Evolutionary conservation across 176 grass and related monocot genomes (phyloP), one percentile per base, ranked within the genome.

Genomic region (Aegilops tauschii): DNA sequence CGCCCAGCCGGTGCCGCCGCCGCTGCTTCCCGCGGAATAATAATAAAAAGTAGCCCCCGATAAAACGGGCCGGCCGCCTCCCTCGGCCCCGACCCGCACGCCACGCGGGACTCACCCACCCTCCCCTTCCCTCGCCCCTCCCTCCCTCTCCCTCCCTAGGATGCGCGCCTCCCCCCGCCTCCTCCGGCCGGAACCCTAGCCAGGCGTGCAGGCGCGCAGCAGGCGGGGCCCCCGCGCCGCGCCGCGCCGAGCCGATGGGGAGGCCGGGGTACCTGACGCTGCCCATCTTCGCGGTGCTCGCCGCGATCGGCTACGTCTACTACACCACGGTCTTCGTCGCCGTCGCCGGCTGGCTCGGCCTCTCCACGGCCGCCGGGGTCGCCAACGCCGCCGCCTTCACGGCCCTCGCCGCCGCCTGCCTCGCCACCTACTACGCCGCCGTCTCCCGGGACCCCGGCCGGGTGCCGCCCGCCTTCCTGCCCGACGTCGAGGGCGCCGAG

Each of bases 301-400:
- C 88, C 63, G 88, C 91, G 76, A 93, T 98, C 71, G 86, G 77
- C 35, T 95, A 93, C 89, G 80, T 95, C 65, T 98, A 98, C 93
- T 95, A 86, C 91, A 95, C 91, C 20, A 90, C 91, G 21, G 93
- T 98, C 75, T 90, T 98, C 91, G 61, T 98, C 87, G 93, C 91
- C 39, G 82, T 98, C 61, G 83, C 90, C 49, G 65, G 82, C 78
- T 98, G 95, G 95, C 85, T 95, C 30, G 91, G 91, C 14, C 87
- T 95, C 49, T 17, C 87, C 40, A 95, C 91, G 14, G 91, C 95
- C 1, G 73, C 89, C 0, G 91, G 95, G 79, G 83, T 95, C 17
- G 93, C 91, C 80, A 98, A 98, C 88, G 95, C 88, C 77, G 73
- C 86, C 31, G 83, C 80, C 27, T 93, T 92, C 77, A 93, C 93